These are phyloP conservation scores for Gaeumannomyces tritici DNA, from an alignment of 2,329 filamentous ascomycete species.

Conservation along the genomic window DNA sequence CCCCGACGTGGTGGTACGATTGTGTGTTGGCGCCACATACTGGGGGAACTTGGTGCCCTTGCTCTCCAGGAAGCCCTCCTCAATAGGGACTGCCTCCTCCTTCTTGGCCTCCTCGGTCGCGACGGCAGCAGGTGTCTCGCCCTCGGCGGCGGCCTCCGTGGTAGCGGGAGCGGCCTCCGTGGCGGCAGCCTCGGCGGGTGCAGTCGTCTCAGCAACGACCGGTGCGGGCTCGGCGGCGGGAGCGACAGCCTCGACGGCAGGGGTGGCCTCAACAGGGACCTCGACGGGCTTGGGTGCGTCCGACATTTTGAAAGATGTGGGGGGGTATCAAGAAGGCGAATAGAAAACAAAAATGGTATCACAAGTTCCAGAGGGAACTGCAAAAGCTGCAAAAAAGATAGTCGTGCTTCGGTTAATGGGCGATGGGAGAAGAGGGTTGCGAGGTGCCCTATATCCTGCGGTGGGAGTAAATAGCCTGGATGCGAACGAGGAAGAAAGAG, in stretches of 20 bases:
- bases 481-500: background rate
- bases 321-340: conserved; percentile 22
- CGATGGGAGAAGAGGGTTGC: background rate
- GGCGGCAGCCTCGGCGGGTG: conserved; percentile 21
- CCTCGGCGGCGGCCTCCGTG: conserved; percentile 28
- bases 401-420: background rate
- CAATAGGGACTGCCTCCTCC: conserved; percentile 39
- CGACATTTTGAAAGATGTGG: conserved; percentile 50
- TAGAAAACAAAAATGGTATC: conserved; percentile 19
- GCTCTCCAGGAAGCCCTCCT: conserved; percentile 80
- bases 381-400: background rate
- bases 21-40: conserved; percentile 43
- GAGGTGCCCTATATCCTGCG: background rate
- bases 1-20: background rate
- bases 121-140: conserved; percentile 22
- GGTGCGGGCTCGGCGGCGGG: conserved; percentile 19
- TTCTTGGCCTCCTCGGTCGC: conserved; percentile 29
- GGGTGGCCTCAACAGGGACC: conserved; percentile 39
- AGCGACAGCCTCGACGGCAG: conserved; percentile 22
- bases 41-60: conserved; percentile 82
- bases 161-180: conserved; percentile 27
- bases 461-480: background rate
- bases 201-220: conserved; percentile 20
- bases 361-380: conserved; percentile 1
- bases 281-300: conserved; percentile 63